Percentiles rank a stretch among this genome's conserved stretches.
Conservation (phyloP, 331 rosid species). For the Malus hybrid region DNA sequence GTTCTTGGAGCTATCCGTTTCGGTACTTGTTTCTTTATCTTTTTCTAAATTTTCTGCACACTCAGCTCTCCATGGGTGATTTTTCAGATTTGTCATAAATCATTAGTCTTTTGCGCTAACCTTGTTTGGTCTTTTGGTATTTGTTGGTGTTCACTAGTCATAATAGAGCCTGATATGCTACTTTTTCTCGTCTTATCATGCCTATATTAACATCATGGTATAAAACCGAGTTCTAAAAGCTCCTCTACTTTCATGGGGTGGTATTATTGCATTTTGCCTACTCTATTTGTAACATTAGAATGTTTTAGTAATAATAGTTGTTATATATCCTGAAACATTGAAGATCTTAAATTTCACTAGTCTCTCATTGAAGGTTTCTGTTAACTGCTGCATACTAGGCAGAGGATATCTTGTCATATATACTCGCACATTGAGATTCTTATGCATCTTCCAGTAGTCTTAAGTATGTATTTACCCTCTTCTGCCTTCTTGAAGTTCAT, state of each 20-base stretch:
- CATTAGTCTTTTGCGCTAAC: not conserved
- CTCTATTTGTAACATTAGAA: no score
- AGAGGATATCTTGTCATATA: not conserved
- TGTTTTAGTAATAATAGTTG: no score
- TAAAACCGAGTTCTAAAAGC: no score
- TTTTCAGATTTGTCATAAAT: not conserved
- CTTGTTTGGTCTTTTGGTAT: not conserved
- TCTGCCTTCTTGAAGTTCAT: not conserved
- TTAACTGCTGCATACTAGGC: no score
- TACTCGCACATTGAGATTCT: not conserved
- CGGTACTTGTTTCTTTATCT: conserved; percentile 28
- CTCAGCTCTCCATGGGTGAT: not conserved
- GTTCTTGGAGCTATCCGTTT: conserved; percentile 94
- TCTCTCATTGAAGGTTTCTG: no score
- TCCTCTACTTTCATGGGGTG: no score
- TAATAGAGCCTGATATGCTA: not conserved
- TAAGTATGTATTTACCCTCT: not conserved
- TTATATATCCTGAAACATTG: no score
- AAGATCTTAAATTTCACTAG: no score
- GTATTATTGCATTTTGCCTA: no score
- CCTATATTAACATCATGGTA: no score
- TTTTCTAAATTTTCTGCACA: not conserved
- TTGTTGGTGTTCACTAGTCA: not conserved
- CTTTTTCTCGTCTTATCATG: not conserved
- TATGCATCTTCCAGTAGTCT: not conserved